Evolutionary conservation across 78 protist genomes (phyloP), one percentile per base, ranked within the genome.

Genomic region (Mantamonas sphyraenae): DNA sequence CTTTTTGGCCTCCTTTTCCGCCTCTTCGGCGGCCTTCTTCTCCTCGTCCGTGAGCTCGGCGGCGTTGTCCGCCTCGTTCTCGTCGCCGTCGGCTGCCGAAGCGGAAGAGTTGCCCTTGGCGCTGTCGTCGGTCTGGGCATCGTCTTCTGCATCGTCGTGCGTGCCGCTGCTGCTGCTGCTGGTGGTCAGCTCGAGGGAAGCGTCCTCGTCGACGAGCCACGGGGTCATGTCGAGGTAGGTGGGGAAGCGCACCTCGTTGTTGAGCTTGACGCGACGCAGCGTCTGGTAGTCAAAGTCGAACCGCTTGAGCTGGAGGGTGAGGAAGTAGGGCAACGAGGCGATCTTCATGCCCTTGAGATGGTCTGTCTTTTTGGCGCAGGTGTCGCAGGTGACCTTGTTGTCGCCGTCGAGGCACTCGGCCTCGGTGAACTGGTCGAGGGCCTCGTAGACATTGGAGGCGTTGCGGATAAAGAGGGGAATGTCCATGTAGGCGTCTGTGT

Each of bases 301-400:
- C 2, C 89, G 40, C 51, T 66, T 78, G 57, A 84, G 66, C 42
- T 88, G 93, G 2, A 86, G 0, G 10, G 78, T 77, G 39, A 88
- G 68, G 22, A 85, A 0, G 22, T 59, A 73, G 22, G 93, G 93
- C 26, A 84, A 42, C 42, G 2, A 0, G 17, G 0, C 2, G 38
- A 84, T 51, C 22, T 33, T 0, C 19, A 60, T 26, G 35, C 90
- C 80, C 42, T 71, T 77, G 20, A 19, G 24, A 7, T 79, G 68
- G 50, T 58, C 68, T 3, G 0, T 28, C 40, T 82, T 83, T 19
- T 17, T 1, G 40, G 34, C 33, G 67, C 85, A 81, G 16, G 4
- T 10, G 35, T 70, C 84, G 73, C 83, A 80, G 26, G 2, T 0
- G 63, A 67, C 61, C 20, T 39, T 68, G 45, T 84, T 76, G 56